These are phyloP conservation scores for Globisporangium heterothallicum DNA, from an alignment of 352 stramenopile genomes.

Conservation along the genomic window DNA sequence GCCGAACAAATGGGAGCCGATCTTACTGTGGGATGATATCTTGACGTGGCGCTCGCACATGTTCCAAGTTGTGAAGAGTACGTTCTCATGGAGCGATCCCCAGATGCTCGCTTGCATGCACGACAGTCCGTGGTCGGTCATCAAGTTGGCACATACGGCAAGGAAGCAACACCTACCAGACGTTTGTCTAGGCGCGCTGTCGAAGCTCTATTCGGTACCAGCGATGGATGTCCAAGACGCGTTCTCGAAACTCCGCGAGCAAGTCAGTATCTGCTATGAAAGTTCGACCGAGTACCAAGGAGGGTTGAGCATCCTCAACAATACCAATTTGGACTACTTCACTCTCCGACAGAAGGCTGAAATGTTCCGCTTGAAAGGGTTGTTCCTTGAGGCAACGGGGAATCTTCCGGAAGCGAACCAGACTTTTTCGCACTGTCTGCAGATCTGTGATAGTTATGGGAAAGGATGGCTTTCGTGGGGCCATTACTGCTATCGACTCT, in stretches of 20 bases:
- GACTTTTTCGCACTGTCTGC: slow-evolving; percentile 88
- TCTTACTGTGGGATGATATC: slow-evolving; percentile 91
- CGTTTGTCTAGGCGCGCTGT: slow-evolving; percentile 79
- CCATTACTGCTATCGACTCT: slow-evolving; percentile 88
- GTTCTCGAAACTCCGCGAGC: slow-evolving; percentile 90
- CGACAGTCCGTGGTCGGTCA: slow-evolving; percentile 90
- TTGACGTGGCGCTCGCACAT: slow-evolving; percentile 92
- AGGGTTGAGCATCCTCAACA: slow-evolving; percentile 90
- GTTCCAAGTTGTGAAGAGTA: slow-evolving; percentile 88
- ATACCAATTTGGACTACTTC: slow-evolving; percentile 93
- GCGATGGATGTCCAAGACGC: slow-evolving; percentile 92
- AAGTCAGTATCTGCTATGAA: slow-evolving; percentile 91
- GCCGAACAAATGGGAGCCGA: slow-evolving; percentile 92
- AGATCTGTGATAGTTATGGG: slow-evolving; percentile 90
- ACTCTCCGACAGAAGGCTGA: slow-evolving; percentile 88
- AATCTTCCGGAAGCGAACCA: slow-evolving; percentile 78
- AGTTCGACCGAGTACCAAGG: slow-evolving; percentile 82
- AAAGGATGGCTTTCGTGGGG: slow-evolving; percentile 95
- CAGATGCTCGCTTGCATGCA: slow-evolving; percentile 89
- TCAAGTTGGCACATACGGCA: slow-evolving; percentile 88
- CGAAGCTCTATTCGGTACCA: slow-evolving; percentile 83
- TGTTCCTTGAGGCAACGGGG: slow-evolving; percentile 87
- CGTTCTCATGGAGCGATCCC: slow-evolving; percentile 84
- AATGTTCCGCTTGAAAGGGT: slow-evolving; percentile 89
- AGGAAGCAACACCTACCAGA: slow-evolving; percentile 88